Base-by-base conservation (phyloP, 2,329 filamentous ascomycete genomes). In the Penicillium capsulatum region DNA sequence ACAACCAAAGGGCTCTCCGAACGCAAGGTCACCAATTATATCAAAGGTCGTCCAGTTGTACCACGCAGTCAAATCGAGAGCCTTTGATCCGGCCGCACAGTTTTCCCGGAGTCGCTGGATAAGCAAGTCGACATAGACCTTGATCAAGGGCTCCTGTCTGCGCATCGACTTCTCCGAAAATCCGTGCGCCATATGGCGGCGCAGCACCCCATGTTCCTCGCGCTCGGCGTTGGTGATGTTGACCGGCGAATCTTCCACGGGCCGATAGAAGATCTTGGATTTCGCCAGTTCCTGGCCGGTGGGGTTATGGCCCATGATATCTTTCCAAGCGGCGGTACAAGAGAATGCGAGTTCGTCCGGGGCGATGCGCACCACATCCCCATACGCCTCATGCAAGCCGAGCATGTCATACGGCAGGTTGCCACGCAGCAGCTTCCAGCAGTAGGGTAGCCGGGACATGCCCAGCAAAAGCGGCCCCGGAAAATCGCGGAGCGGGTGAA, bases 91-190 rank as follows among this genome's bases (percentile, higher is more conserved):
- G 9, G 20, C 42, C 10, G 15, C 30, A 19, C 31, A 38, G 19
- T 27, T 35, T 27, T 51, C 46, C 28, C 33, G 22, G 9, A 64
- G 29, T 20, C 48, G 40, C 31, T 47, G 13, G 9, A 64, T 51
- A 5, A 66, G 38, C 3, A 54, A 34, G 26, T 64, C 53, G 14
- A 65, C 40, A 42, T 63, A 61, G 4, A 20, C 17, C 24, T 48
- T 32, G 9, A 66, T 51, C 7, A 61, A 34, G 1, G 48, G 41
- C 38, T 66, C 65, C 40, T 68, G 68, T 27, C 63, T 60, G n/a
- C 50, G 48, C 14, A 73, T 34, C 2, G 63, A 60, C 34, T 61
- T 61, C 31, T 70, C 67, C 0, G 66, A 68, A 42, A 72, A 71
- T 0, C 61, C 65, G 40, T 63, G 58, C 1, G 58, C 45, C 4